Base-by-base conservation (phyloP, 768 basidiomycete species). In the Xerocomellus amylosporus region DNA sequence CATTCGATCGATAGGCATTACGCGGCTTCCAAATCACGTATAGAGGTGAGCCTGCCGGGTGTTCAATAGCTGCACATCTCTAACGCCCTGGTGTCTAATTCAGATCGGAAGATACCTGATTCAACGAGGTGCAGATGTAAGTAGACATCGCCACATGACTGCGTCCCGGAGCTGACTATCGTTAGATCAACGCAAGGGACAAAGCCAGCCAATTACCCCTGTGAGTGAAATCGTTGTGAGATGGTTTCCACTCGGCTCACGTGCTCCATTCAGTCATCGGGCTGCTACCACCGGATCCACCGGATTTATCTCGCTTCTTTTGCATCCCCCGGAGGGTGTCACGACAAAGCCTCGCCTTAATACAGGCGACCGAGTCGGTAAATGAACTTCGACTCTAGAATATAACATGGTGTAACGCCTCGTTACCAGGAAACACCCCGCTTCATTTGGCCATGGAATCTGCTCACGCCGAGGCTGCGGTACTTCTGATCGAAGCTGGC, bases 391-490 rank as follows among this genome's bases (percentile, higher is more conserved):
- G 33, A 45, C 12, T 9, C 12, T 26, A 13, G 37, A 37, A n/a
- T 26, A 39, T 38, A n/a, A 31, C 30, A 40, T 41, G 6, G 26
- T 20, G 14, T 59, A 26, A 55, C 37, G 17, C 53, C 28, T 55
- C 46, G 42, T 62, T 62, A 52, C 49, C 64, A 90, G 95, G 96
- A 47, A 97, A 98, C 66, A 98, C 97, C 2, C 93, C 97, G 2
- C 75, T 99, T 36, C 97, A 99, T 77, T 83, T 99, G 31, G 95
- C 96, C 17, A 89, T 99, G 87, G 96, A 99, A 64, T 93, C 90
- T 50, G 96, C 87, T 17, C 90, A 98, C 66, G 96, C 91, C 14
- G 87, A 93, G 67, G 89, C 86, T 15, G 96, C 96, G 10, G 89
- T 93, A 2, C 70, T 89, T 46, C 79, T 99, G 47, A 96, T 99